These are phyloP conservation scores for Candida quercuum DNA, from an alignment of 805 yeast species.

Conservation along the genomic window DNA sequence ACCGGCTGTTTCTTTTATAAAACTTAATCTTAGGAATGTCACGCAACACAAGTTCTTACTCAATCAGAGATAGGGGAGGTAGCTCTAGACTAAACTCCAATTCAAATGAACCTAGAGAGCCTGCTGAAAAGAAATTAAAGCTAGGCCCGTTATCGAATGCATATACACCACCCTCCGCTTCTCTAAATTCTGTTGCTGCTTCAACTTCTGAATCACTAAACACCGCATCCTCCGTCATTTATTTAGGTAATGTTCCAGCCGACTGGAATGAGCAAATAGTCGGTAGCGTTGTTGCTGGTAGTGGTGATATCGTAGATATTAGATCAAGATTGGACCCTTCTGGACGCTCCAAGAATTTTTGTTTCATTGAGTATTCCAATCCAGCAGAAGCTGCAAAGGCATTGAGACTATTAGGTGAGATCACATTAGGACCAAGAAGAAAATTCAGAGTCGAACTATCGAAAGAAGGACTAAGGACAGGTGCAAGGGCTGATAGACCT, in stretches of 20 bases:
- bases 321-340: slow-evolving; percentile 33
- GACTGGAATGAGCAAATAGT: slow-evolving; percentile 66
- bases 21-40: not conserved
- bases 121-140: slow-evolving; percentile 12
- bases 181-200: not conserved
- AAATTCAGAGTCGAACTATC: slow-evolving; percentile 53
- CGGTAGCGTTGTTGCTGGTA: slow-evolving; percentile 62
- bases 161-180: not conserved
- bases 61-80: not conserved
- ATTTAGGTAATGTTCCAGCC: slow-evolving; percentile 60
- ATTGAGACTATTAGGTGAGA: slow-evolving; percentile 35
- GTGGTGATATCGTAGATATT: slow-evolving; percentile 67
- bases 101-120: slow-evolving; percentile 1
- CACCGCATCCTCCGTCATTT: slow-evolving; percentile 36
- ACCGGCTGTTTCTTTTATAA: too few species aligned
- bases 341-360: slow-evolving; percentile 60
- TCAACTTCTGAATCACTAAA: not conserved
- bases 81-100: too few species aligned
- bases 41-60: not conserved
- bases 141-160: not conserved
- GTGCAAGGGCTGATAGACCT: slow-evolving; percentile 31
- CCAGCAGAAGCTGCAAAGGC: slow-evolving; percentile 52
- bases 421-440: slow-evolving; percentile 38
- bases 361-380: slow-evolving; percentile 53
- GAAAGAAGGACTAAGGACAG: slow-evolving; percentile 48